Evolutionary conservation across 495 filamentous ascomycete species (phyloP), one percentile per base, ranked within the genome.

Genomic region (Hypomontagnella monticulosa): DNA sequence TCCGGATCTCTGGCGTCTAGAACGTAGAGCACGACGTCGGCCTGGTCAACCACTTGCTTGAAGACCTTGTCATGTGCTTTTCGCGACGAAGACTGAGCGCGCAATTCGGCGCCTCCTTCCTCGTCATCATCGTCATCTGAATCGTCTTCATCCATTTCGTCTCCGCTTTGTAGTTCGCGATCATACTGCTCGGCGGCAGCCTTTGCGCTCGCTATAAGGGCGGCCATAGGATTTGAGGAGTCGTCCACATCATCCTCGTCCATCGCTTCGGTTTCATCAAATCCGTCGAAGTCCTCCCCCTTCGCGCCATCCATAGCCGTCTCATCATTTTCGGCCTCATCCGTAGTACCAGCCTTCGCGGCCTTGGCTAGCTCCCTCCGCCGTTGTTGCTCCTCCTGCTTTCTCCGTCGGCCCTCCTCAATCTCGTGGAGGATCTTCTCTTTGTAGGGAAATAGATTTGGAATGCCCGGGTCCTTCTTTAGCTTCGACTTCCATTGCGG

Each of bases 391-490:
- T 97, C 93, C 74, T 97, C 95, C 52, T 84, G 85, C 80, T 93
- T 97, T 74, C 85, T 71, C 32, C 88, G 82, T 77, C 88, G 89
- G 59, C 84, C 88, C 74, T 97, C 91, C 79, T 99, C 96, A 67
- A 99, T 96, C 75, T 99, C 92, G 23, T 91, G 86, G 41, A 99
- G 83, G 15, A 99, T 85, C 80, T 90, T 92, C 71, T 97, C 96
- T 80, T 99, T 99, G 85, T 93, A 97, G 10, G 95, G 95, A 79
- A 97, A 99, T 20, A 97, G 84, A 73, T 97, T 99, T 48, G 95
- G 95, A 51, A 99, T 97, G 57, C 94, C 94, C 36, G 93, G 93
- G 74, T 97, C 94, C 79, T 98, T 98, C 86, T 96, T 97, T 58
- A 96, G 75, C 75, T 91, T 89, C 65, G 91, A 94, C 60, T 88